phyloP scores from a whole-genome alignment of 768 basidiomycete species.

The Russula foetens region DNA sequence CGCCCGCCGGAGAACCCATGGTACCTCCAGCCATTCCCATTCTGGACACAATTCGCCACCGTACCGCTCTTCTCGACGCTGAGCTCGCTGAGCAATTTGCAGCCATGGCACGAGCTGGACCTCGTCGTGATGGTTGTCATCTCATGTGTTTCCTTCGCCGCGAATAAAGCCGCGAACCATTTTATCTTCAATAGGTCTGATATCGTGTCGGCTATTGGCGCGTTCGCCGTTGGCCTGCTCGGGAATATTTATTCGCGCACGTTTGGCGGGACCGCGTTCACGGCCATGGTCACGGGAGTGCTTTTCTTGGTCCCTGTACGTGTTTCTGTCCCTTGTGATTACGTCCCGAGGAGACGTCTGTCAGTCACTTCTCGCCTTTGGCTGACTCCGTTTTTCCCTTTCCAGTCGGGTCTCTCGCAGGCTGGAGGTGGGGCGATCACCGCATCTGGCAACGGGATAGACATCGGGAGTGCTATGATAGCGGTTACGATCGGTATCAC shows the following conservation, averaged over 20 bases:
- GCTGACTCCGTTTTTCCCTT: constrained; percentile 6
- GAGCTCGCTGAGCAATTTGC: constrained; percentile 69
- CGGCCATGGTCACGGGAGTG: constrained; percentile 85
- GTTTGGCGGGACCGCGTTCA: constrained; percentile 83
- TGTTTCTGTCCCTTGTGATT: constrained; percentile 16
- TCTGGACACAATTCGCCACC: constrained; percentile 67
- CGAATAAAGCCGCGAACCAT: constrained; percentile 77
- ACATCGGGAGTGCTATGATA: constrained; percentile 82
- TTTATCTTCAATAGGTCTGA: constrained; percentile 82
- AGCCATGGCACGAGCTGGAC: constrained; percentile 64
- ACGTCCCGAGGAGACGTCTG: background rate
- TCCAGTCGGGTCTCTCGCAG: constrained; percentile 75
- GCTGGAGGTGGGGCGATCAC: constrained; percentile 64
- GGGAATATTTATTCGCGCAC: constrained; percentile 77
- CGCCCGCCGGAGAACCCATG: constrained; percentile 58
- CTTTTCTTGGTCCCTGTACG: constrained; percentile 80
- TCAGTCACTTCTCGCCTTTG: background rate
- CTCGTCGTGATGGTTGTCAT: constrained; percentile 80
- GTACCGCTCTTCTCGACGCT: constrained; percentile 68
- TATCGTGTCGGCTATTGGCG: constrained; percentile 77
- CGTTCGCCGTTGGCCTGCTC: constrained; percentile 70
- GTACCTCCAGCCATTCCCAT: constrained; percentile 77
- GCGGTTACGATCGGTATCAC: constrained; percentile 89
- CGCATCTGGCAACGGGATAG: constrained; percentile 72
- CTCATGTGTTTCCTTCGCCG: constrained; percentile 69